Percentiles rank a stretch among this genome's conserved stretches.
These are phyloP conservation scores for Calycina herbarum DNA, from an alignment of 2,329 filamentous ascomycete species.

Conservation along the genomic window DNA sequence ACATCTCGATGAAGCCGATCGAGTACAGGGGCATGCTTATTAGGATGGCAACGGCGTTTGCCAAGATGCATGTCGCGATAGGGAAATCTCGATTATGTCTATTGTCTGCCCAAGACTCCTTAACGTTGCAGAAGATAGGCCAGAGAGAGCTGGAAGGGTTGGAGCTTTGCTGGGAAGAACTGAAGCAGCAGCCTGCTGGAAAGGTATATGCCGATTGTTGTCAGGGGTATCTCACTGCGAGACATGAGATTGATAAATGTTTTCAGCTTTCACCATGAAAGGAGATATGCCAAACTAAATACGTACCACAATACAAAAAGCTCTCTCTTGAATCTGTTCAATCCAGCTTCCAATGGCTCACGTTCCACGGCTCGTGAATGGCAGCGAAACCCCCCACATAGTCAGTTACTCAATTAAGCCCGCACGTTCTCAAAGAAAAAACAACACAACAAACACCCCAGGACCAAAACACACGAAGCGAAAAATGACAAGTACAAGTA, in stretches of 20 bases:
- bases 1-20: constrained; percentile 29
- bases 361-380: no score
- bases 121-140: constrained; percentile 19
- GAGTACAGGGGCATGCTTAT: constrained; percentile 34
- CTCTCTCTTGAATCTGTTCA: no score
- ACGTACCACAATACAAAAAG: no score
- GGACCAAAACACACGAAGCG: no score
- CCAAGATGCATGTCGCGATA: constrained; percentile 31
- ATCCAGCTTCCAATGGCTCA: no score
- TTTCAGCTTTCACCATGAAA: constrained; percentile 10
- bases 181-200: constrained; percentile 11
- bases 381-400: no score
- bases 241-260: constrained; percentile 20
- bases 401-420: no score
- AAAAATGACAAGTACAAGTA: no score
- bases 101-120: constrained; percentile 18
- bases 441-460: no score
- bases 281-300: no score
- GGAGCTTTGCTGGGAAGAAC: constrained; percentile 20
- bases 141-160: constrained; percentile 21
- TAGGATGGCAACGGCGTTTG: constrained; percentile 39
- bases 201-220: constrained; percentile 19
- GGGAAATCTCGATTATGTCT: constrained; percentile 8
- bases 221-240: constrained; percentile 20
- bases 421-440: no score